Percentiles rank a stretch among this genome's conserved stretches.
phyloP scores from a whole-genome alignment of 2,329 filamentous ascomycete genomes.

The Curvularia lunata region DNA sequence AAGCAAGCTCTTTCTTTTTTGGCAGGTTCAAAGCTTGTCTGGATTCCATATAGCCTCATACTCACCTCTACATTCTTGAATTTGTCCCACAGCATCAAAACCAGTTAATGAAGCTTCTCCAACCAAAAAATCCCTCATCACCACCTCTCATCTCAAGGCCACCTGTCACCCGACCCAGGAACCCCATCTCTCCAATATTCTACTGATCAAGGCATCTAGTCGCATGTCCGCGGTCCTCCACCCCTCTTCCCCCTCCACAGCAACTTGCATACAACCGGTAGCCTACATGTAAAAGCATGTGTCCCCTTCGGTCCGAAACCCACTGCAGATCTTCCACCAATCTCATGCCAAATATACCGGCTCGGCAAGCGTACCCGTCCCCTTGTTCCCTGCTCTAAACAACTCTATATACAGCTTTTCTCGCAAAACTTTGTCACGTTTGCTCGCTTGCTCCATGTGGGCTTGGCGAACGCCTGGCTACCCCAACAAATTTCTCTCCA shows the following conservation, averaged over 20 bases:
- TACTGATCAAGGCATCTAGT: neutral
- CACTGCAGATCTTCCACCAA: slow-evolving; percentile 15
- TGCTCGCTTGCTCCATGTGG: neutral
- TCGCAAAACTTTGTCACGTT: neutral
- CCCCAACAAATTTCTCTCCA: neutral
- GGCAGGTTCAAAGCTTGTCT: neutral
- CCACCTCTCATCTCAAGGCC: neutral
- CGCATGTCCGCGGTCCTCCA: neutral
- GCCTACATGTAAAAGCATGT: neutral
- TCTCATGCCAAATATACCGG: slow-evolving; percentile 1
- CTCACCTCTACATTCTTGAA: neutral
- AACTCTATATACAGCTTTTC: neutral
- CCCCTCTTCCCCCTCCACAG: neutral
- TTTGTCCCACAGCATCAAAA: neutral
- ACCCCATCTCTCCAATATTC: neutral
- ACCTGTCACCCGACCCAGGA: neutral
- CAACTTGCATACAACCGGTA: neutral
- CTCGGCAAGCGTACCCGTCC: neutral
- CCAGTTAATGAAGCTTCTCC: neutral
- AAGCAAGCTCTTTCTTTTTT: neutral
- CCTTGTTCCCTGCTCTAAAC: neutral
- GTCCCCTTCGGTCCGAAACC: slow-evolving; percentile 5
- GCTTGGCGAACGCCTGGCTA: neutral
- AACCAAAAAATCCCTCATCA: neutral
- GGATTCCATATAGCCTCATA: neutral